Percentiles rank a stretch among this genome's conserved stretches.
Evolutionary conservation across 441 rosid genomes (phyloP).

Genomic region (Hura crepitans): DNA sequence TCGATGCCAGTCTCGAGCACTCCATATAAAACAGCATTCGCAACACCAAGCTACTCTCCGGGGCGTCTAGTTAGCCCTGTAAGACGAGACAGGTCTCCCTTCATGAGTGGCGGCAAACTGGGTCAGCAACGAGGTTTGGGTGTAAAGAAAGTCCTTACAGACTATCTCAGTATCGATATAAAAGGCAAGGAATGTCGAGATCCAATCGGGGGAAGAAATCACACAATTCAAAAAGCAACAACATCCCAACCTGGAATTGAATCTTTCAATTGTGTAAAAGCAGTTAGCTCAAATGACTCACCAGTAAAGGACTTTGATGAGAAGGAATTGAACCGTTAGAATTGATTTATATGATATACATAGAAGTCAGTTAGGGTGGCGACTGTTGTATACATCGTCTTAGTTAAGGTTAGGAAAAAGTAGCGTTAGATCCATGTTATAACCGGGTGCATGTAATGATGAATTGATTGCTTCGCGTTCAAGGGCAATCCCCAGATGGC

Average conservation of each 20-base stretch:
- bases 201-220: slow-evolving; percentile 27
- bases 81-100: slow-evolving; percentile 51
- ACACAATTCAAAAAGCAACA: slow-evolving; percentile 26
- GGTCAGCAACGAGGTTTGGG: slow-evolving; percentile 53
- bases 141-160: slow-evolving; percentile 66
- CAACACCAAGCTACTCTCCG: slow-evolving; percentile 74
- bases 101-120: slow-evolving; percentile 43
- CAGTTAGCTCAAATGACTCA: slow-evolving; percentile 19
- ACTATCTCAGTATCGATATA: slow-evolving; percentile 48
- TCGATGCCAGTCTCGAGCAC: slow-evolving; percentile 44
- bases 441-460: slow-evolving; percentile 16
- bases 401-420: slow-evolving; percentile 16
- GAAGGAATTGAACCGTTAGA: slow-evolving; percentile 7
- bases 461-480: slow-evolving; percentile 19
- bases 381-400: not conserved
- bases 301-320: slow-evolving; percentile 15
- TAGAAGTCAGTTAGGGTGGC: not conserved
- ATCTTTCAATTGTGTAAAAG: slow-evolving; percentile 22
- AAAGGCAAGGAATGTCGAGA: slow-evolving; percentile 40
- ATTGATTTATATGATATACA: not conserved
- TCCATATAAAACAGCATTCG: slow-evolving; percentile 52
- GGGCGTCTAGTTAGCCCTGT: slow-evolving; percentile 40
- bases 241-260: slow-evolving; percentile 32
- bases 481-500: not conserved
- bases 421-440: not conserved